Conservation (phyloP, 176 grass and related monocot species). For the Carex kokanica region DNA sequence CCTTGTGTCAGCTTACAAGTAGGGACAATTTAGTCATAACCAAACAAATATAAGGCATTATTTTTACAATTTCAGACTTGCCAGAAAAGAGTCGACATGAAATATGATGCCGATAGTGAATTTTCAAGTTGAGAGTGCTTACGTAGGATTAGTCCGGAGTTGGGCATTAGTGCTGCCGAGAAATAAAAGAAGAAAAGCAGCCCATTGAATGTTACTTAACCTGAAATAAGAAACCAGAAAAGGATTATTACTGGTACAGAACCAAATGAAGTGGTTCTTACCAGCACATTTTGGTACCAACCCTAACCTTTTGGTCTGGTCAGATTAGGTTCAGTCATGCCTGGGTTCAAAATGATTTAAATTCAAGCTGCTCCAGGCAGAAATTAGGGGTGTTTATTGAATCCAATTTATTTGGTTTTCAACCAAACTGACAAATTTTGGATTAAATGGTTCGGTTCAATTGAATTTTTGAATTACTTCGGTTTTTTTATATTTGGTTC, state of each 20-base stretch:
- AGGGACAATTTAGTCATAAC: conserved; percentile 19
- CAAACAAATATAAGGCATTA: neutral
- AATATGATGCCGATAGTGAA: neutral
- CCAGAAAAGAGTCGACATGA: conserved; percentile 9
- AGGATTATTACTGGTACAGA: neutral
- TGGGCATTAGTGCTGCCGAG: conserved; percentile 90
- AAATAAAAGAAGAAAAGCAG: conserved; percentile 83
- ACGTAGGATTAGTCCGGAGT: conserved; percentile 79
- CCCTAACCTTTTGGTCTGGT: neutral
- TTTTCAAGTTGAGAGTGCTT: conserved; percentile 33
- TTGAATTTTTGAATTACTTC: too few relatives aligned
- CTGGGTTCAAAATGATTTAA: neutral
- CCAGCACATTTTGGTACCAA: conserved; percentile 3
- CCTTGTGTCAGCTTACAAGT: conserved; percentile 17
- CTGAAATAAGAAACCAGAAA: conserved; percentile 33
- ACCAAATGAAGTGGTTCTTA: conserved; percentile 10
- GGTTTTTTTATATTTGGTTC: too few relatives aligned
- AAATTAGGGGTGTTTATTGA: too few relatives aligned
- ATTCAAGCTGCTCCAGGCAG: neutral
- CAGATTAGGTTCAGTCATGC: neutral
- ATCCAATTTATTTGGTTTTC: too few relatives aligned
- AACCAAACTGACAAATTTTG: too few relatives aligned
- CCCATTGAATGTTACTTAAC: conserved; percentile 88
- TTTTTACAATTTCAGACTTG: conserved; percentile 2
- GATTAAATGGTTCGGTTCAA: too few relatives aligned